phyloP scores from a whole-genome alignment of 106 monocot species.

The Dendrobium nobile region DNA sequence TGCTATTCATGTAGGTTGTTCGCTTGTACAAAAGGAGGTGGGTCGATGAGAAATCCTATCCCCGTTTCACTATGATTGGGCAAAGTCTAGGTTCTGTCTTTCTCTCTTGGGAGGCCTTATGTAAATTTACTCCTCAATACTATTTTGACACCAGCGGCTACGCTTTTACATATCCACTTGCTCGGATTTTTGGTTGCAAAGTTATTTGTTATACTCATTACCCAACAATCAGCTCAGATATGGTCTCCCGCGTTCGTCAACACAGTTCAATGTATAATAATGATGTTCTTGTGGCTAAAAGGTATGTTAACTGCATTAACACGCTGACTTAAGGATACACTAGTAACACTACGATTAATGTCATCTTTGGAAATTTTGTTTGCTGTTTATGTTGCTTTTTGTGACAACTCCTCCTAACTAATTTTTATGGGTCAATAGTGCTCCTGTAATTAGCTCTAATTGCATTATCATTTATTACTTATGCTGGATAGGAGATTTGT shows the following conservation, averaged over 20 bases:
- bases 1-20: slow-evolving; percentile 52
- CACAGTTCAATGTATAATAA: slow-evolving; percentile 85
- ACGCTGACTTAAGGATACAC: neutral
- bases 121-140: slow-evolving; percentile 65
- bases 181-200: slow-evolving; percentile 83
- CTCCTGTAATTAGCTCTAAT: neutral
- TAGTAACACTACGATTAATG: slow-evolving; percentile 7
- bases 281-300: slow-evolving; percentile 62
- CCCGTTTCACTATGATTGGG: slow-evolving; percentile 96
- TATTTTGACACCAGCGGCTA: slow-evolving; percentile 97
- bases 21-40: slow-evolving; percentile 66
- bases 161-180: slow-evolving; percentile 97
- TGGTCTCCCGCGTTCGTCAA: slow-evolving; percentile 68
- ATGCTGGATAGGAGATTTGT: neutral
- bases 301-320: slow-evolving; percentile 32
- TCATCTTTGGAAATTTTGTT: neutral
- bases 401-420: neutral
- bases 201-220: slow-evolving; percentile 96
- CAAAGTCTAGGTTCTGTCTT: slow-evolving; percentile 90
- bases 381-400: neutral
- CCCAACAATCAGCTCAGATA: slow-evolving; percentile 94
- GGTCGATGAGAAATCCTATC: slow-evolving; percentile 82
- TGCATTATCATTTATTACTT: neutral
- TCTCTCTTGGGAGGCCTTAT: slow-evolving; percentile 88
- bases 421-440: neutral